These are phyloP conservation scores for Fusarium duplospermum DNA, from an alignment of 2,329 filamentous ascomycete genomes.

Conservation along the genomic window DNA sequence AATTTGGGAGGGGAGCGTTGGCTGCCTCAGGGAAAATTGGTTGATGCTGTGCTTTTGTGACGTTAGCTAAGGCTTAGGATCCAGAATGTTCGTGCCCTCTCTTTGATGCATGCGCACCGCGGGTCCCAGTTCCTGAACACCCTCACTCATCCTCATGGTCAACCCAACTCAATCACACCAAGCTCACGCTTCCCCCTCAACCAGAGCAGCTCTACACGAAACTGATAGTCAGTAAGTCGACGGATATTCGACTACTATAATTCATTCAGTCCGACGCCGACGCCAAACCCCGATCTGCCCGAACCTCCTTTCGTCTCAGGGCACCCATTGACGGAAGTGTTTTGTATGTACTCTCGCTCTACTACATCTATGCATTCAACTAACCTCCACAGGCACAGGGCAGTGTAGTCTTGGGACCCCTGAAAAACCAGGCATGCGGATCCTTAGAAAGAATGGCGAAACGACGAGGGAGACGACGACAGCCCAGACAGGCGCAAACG, in stretches of 20 bases:
- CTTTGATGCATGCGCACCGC: not conserved
- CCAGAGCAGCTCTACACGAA: not conserved
- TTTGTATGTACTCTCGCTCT: not conserved
- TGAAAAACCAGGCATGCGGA: not conserved
- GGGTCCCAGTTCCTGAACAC: not conserved
- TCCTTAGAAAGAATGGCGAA: not conserved
- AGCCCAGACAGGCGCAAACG: no score
- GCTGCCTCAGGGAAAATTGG: not conserved
- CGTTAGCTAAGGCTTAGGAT: not conserved
- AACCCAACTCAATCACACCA: not conserved
- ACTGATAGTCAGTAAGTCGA: not conserved
- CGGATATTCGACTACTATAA: not conserved
- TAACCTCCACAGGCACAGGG: not conserved
- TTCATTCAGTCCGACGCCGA: not conserved
- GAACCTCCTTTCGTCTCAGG: not conserved
- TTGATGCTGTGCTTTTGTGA: not conserved
- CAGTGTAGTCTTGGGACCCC: not conserved
- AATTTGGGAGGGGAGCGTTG: not conserved
- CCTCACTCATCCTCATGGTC: not conserved
- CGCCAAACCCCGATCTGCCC: not conserved
- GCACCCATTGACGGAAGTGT: not conserved
- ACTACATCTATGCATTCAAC: not conserved
- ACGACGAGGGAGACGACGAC: not conserved
- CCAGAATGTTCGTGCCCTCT: not conserved
- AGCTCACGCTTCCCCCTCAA: not conserved